Evolutionary conservation across 257 asterid species (phyloP).

Genomic region (Cinchona pubescens): DNA sequence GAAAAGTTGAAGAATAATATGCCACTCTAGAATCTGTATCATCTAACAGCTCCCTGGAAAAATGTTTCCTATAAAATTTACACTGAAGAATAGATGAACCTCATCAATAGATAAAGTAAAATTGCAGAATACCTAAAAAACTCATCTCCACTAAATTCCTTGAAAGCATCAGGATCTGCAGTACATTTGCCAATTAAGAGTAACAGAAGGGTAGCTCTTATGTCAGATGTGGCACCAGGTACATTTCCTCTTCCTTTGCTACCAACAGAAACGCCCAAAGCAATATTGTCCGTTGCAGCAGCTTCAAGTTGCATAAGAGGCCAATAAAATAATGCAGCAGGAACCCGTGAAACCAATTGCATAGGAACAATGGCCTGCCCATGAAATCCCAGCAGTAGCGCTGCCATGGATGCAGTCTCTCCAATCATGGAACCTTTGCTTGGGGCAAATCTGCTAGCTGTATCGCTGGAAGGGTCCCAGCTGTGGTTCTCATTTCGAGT

Average conservation of each 20-base stretch:
- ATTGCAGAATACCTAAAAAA: conserved; percentile 67
- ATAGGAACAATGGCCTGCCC: conserved; percentile 98
- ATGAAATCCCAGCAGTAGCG: conserved; percentile 75
- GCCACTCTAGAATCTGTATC: conserved; percentile 99
- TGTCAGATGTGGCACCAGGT: conserved; percentile 98
- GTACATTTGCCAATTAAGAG: conserved; percentile 98
- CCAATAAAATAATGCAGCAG: conserved; percentile 96
- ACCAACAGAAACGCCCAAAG: conserved; percentile 98
- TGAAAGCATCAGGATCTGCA: conserved; percentile 83
- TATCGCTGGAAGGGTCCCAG: conserved; percentile 46
- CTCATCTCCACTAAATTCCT: conserved; percentile 89
- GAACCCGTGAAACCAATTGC: conserved; percentile 98
- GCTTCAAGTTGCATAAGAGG: conserved; percentile 97
- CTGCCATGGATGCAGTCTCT: conserved; percentile 91
- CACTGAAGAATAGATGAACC: conserved; percentile 6
- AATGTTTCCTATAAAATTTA: conserved; percentile 2
- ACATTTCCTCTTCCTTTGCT: conserved; percentile 99
- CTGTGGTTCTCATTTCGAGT: conserved; percentile 33
- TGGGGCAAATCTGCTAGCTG: conserved; percentile 43
- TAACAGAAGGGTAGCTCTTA: conserved; percentile 92
- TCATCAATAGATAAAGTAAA: conserved; percentile 18
- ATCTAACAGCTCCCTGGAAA: conserved; percentile 80
- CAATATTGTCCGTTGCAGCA: conserved; percentile 97
- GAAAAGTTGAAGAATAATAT: conserved; percentile 94
- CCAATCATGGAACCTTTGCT: conserved; percentile 37